Evolutionary conservation across 2,329 filamentous ascomycete genomes (phyloP).

Genomic region (Alternaria novae-zelandiae): DNA sequence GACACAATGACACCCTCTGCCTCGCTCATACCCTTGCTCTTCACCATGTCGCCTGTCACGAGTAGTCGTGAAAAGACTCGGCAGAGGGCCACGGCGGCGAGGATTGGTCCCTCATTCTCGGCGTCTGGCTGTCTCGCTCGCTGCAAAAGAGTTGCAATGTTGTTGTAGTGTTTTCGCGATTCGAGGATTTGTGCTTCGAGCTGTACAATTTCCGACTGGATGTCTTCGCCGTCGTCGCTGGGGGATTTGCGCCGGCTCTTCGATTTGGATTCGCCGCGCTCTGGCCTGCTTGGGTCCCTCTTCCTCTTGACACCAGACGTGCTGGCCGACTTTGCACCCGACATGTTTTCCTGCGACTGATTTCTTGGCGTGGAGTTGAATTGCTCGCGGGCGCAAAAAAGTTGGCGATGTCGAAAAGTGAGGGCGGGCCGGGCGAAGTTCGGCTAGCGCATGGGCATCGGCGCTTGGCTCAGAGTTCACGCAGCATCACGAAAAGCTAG

Average conservation of each 20-base stretch:
- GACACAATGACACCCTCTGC: conserved; percentile 75
- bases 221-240: conserved; percentile 50
- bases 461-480: conserved; percentile 25
- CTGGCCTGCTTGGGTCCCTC: conserved; percentile 40
- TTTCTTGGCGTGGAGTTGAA: neutral
- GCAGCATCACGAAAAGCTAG: conserved; percentile 36
- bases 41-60: conserved; percentile 72
- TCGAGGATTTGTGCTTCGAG: conserved; percentile 83
- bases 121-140: conserved; percentile 58
- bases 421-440: conserved; percentile 26
- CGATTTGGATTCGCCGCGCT: conserved; percentile 49
- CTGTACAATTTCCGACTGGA: conserved; percentile 70
- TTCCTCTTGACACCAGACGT: conserved; percentile 53
- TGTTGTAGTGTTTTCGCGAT: conserved; percentile 90
- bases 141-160: conserved; percentile 76
- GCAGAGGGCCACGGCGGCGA: conserved; percentile 81
- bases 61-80: conserved; percentile 84
- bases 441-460: conserved; percentile 29
- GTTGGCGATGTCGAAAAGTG: conserved; percentile 25
- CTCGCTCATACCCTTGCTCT: conserved; percentile 69
- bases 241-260: conserved; percentile 42
- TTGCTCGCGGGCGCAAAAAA: conserved; percentile 8
- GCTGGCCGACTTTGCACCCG: conserved; percentile 34
- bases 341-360: conserved; percentile 37
- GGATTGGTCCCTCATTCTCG: conserved; percentile 63